Conservation (phyloP, 148 eudicot genomes). For the Chenopodium suecicum region DNA sequence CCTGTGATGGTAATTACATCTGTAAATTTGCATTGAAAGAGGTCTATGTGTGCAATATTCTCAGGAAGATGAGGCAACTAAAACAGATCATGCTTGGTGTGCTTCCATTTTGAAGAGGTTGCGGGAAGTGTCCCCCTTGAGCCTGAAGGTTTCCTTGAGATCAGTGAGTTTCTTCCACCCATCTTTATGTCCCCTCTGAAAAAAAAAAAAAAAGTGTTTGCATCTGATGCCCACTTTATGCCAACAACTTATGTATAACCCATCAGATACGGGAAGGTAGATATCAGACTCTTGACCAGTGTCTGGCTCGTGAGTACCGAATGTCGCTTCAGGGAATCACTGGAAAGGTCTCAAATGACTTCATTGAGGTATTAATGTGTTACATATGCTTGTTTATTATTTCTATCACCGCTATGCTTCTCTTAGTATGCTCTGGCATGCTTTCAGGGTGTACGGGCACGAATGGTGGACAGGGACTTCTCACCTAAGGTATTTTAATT, state of each 20-base stretch:
- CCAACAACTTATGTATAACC: neutral
- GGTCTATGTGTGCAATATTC: constrained; percentile 2
- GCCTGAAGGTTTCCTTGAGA: constrained; percentile 87
- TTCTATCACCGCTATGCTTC: neutral
- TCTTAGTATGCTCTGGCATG: constrained; percentile 10
- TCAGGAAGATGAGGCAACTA: constrained; percentile 74
- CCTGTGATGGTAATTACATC: neutral
- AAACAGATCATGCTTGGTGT: constrained; percentile 71
- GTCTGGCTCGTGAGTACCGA: constrained; percentile 79
- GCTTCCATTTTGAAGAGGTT: constrained; percentile 60
- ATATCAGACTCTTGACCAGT: constrained; percentile 77
- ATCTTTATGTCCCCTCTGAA: neutral
- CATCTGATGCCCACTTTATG: neutral
- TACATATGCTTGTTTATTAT: neutral
- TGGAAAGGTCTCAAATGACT: constrained; percentile 56
- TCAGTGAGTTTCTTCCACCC: constrained; percentile 53
- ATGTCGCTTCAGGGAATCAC: constrained; percentile 78
- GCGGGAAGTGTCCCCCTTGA: constrained; percentile 68
- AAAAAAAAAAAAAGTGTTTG: neutral
- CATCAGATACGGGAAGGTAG: constrained; percentile 84
- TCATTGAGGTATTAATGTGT: constrained; percentile 56
- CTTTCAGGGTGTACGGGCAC: constrained; percentile 76
- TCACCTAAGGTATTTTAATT: constrained; percentile 66
- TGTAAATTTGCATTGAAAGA: neutral
- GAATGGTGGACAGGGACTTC: constrained; percentile 77